Percentiles rank a stretch among this genome's conserved stretches.
phyloP scores from a whole-genome alignment of 768 basidiomycete genomes.

The Astraeus odoratus region DNA sequence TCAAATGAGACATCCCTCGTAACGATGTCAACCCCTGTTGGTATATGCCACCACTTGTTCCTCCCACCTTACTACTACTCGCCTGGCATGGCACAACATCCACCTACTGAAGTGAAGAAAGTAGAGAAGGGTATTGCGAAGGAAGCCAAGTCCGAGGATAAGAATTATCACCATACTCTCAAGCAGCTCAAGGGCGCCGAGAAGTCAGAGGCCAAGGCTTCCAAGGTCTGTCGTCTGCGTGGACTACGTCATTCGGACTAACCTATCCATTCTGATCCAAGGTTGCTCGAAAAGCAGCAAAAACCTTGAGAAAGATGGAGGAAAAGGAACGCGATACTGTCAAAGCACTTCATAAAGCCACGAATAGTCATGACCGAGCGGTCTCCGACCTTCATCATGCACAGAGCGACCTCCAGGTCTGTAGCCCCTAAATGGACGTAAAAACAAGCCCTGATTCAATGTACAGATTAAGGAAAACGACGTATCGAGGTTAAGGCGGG shows the following conservation, averaged over 20 bases:
- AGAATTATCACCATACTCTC: slow-evolving; percentile 42
- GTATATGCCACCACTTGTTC: neutral
- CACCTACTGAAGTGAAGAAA: slow-evolving; percentile 27
- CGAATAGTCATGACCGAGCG: slow-evolving; percentile 45
- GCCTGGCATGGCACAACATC: slow-evolving; percentile 18
- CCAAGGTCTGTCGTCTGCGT: slow-evolving; percentile 34
- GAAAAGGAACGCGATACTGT: slow-evolving; percentile 45
- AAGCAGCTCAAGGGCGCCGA: slow-evolving; percentile 49
- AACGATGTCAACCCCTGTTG: neutral
- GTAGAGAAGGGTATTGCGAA: slow-evolving; percentile 39
- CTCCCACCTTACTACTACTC: neutral
- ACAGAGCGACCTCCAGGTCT: slow-evolving; percentile 39
- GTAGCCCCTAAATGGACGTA: slow-evolving; percentile 1
- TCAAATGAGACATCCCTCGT: neutral
- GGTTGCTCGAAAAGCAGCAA: slow-evolving; percentile 42
- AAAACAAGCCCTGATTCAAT: neutral
- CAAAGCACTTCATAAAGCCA: slow-evolving; percentile 46
- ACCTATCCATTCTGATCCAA: slow-evolving; percentile 12
- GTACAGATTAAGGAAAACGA: slow-evolving; percentile 22
- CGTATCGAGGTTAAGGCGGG: slow-evolving; percentile 12
- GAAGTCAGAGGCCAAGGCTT: slow-evolving; percentile 44
- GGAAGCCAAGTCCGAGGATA: slow-evolving; percentile 49
- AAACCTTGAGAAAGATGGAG: slow-evolving; percentile 40
- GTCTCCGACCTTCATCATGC: slow-evolving; percentile 35
- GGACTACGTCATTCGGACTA: neutral